These are phyloP conservation scores for Bretziella fagacearum DNA, from an alignment of 2,329 filamentous ascomycete genomes.

Conservation along the genomic window DNA sequence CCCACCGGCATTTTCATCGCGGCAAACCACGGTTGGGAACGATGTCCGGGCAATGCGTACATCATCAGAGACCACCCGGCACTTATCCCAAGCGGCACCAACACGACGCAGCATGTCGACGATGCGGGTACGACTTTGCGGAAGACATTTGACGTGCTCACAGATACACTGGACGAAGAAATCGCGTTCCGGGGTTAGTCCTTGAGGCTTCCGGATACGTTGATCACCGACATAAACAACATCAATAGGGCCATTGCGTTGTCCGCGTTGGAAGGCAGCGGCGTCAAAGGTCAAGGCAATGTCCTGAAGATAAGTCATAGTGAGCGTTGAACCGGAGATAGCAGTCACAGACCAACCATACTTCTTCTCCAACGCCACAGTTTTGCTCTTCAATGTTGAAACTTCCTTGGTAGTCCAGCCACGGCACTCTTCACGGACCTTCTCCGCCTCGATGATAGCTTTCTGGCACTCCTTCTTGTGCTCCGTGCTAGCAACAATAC, in stretches of 20 bases:
- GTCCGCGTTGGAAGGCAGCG: constrained; percentile 35
- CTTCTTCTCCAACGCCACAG: constrained; percentile 45
- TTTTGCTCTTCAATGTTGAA: constrained; percentile 54
- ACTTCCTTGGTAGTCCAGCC: constrained; percentile 81
- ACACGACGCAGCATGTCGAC: constrained; percentile 42
- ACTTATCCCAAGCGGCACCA: constrained; percentile 48
- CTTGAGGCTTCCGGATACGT: constrained; percentile 34
- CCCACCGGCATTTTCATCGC: constrained; percentile 22
- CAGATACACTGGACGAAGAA: constrained; percentile 61
- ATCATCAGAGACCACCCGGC: constrained; percentile 40
- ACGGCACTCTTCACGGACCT: constrained; percentile 68
- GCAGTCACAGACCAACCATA: constrained; percentile 58
- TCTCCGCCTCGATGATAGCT: constrained; percentile 70
- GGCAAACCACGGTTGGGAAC: constrained; percentile 42
- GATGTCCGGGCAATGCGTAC: constrained; percentile 44
- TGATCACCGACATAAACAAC: constrained; percentile 51
- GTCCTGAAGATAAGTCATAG: constrained; percentile 55
- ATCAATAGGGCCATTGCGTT: constrained; percentile 41
- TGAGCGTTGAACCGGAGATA: constrained; percentile 43
- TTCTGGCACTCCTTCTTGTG: constrained; percentile 48
- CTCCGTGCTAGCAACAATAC: constrained; percentile 43
- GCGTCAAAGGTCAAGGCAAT: constrained; percentile 59
- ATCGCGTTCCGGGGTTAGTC: constrained; percentile 47
- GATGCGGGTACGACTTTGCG: constrained; percentile 39
- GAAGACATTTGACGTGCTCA: constrained; percentile 45